Conservation (phyloP, 768 basidiomycete species). For the Obba rivulosa region DNA sequence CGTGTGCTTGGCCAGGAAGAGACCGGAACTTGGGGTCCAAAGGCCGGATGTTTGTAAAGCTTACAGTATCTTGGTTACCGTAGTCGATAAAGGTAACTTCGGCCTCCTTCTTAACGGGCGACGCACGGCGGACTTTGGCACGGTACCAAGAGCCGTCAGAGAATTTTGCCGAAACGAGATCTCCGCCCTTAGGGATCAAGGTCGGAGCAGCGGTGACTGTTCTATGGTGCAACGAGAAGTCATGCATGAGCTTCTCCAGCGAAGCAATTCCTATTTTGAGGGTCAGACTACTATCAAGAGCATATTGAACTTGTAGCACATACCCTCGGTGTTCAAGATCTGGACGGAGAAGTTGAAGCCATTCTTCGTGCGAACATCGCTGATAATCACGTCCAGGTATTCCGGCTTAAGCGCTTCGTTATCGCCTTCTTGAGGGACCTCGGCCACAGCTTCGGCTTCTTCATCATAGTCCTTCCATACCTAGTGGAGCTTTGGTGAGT, state of each 20-base stretch:
- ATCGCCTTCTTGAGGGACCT: conserved; percentile 40
- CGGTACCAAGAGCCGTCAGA: conserved; percentile 95
- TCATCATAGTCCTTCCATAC: conserved; percentile 86
- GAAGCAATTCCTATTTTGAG: conserved; percentile 70
- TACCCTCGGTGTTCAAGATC: conserved; percentile 86
- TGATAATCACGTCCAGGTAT: conserved; percentile 90
- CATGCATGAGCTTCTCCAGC: conserved; percentile 89
- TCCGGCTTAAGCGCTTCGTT: conserved; percentile 65
- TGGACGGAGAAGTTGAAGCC: conserved; percentile 91
- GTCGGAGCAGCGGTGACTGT: conserved; percentile 55
- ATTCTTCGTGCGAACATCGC: conserved; percentile 70
- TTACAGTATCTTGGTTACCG: conserved; percentile 87
- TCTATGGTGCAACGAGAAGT: conserved; percentile 85
- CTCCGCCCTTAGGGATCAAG: conserved; percentile 79
- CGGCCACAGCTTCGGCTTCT: conserved; percentile 53
- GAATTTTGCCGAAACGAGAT: conserved; percentile 92
- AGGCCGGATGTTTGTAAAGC: conserved; percentile 81
- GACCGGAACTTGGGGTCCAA: conserved; percentile 87
- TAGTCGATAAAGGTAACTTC: conserved; percentile 95
- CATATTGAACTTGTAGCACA: conserved; percentile 8
- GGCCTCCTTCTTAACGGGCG: conserved; percentile 86
- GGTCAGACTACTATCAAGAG: background rate
- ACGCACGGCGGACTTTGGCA: conserved; percentile 83
- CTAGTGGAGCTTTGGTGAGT: conserved; percentile 32
- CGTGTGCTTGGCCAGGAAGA: conserved; percentile 89